Evolutionary conservation across 169 alveolate genomes (phyloP).

Genomic region (Plasmodium berghei): DNA sequence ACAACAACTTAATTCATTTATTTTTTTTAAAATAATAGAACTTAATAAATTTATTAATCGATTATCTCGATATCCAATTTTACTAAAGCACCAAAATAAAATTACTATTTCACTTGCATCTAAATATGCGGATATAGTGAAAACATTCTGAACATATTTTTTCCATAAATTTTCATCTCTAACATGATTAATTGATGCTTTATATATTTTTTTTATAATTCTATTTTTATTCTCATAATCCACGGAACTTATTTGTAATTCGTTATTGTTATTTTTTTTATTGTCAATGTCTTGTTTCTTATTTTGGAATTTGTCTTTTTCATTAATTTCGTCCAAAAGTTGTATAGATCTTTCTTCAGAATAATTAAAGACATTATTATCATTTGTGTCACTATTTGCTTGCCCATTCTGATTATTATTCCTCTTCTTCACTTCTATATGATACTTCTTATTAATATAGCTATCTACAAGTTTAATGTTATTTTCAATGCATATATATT

Average conservation of each 20-base stretch:
- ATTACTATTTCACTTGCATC: slow-evolving; percentile 82
- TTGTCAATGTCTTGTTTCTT: neutral
- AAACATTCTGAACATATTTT: slow-evolving; percentile 80
- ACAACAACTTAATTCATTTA: slow-evolving; percentile 75
- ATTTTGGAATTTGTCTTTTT: neutral
- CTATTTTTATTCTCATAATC: slow-evolving; percentile 70
- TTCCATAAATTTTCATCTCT: slow-evolving; percentile 86
- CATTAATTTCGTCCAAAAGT: slow-evolving; percentile 21
- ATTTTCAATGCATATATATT: neutral
- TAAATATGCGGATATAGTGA: slow-evolving; percentile 71
- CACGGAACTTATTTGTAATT: slow-evolving; percentile 4
- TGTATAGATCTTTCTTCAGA: slow-evolving; percentile 43
- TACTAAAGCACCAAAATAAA: slow-evolving; percentile 84
- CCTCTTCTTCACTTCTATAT: slow-evolving; percentile 8
- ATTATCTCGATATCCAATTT: slow-evolving; percentile 83
- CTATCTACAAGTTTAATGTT: slow-evolving; percentile 28
- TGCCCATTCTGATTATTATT: neutral
- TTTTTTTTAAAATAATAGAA: slow-evolving; percentile 78
- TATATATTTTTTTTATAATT: slow-evolving; percentile 79
- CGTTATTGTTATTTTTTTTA: neutral
- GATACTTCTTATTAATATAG: slow-evolving; percentile 57
- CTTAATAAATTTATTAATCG: slow-evolving; percentile 77
- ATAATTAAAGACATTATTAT: slow-evolving; percentile 11
- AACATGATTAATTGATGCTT: slow-evolving; percentile 83
- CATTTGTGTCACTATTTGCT: neutral